These are phyloP conservation scores for Trichoderma asperelloides DNA, from an alignment of 495 filamentous ascomycete species.

Conservation along the genomic window DNA sequence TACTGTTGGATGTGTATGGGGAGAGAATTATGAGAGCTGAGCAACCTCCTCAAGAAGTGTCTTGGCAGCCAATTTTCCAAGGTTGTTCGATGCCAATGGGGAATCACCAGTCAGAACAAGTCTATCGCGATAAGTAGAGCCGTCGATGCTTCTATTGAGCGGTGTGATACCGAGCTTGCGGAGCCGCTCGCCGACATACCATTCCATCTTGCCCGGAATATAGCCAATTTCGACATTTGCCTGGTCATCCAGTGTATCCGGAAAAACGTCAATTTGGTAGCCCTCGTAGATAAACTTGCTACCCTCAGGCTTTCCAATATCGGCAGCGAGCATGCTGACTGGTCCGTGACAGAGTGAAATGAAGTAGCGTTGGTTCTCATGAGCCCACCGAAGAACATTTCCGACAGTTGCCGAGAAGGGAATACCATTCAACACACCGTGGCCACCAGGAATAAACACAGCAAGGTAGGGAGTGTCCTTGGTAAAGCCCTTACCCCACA, in stretches of 20 bases:
- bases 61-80: background rate
- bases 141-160: background rate
- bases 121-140: background rate
- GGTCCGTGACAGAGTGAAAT: background rate
- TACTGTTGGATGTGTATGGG: background rate
- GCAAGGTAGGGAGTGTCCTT: background rate
- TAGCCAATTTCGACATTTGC: background rate
- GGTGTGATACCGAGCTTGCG: background rate
- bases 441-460: background rate
- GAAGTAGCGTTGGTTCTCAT: background rate
- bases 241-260: background rate
- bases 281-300: background rate
- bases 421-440: background rate
- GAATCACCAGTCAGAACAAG: background rate
- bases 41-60: background rate
- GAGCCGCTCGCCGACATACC: background rate
- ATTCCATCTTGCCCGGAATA: background rate
- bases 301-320: background rate
- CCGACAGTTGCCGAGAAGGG: background rate
- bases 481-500: background rate
- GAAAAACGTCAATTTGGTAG: background rate
- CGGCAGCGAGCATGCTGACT: background rate
- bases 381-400: background rate
- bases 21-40: background rate
- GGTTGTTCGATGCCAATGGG: background rate